phyloP scores from a whole-genome alignment of 495 filamentous ascomycete genomes.

The Delitschia confertaspora region DNA sequence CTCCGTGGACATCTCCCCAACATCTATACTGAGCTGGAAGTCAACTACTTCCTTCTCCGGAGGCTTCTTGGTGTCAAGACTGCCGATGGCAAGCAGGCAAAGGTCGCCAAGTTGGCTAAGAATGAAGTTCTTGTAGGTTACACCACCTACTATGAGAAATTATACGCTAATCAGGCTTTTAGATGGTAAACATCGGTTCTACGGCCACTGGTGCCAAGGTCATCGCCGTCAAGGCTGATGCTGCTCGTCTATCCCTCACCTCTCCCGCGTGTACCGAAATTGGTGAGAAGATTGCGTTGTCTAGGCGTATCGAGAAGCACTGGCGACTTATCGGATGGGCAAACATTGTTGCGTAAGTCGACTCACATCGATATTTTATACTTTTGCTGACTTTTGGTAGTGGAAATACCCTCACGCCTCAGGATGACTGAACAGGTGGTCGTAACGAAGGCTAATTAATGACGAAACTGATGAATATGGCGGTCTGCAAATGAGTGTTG shows the following conservation, averaged over 20 bases:
- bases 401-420: constrained; percentile 21
- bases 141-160: not conserved
- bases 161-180: not conserved
- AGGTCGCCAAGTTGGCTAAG: constrained; percentile 95
- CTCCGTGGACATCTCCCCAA: constrained; percentile 82
- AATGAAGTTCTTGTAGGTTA: constrained; percentile 67
- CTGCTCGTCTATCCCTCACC: constrained; percentile 80
- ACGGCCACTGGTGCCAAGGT: constrained; percentile 92
- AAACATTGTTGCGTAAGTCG: constrained; percentile 68
- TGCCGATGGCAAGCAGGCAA: constrained; percentile 96
- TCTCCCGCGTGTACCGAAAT: constrained; percentile 87
- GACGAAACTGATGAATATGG: no score
- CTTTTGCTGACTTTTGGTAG: constrained; percentile 7
- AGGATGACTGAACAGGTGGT: constrained; percentile 12
- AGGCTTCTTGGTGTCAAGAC: constrained; percentile 93
- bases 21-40: constrained; percentile 95
- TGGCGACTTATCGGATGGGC: constrained; percentile 62
- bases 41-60: constrained; percentile 96
- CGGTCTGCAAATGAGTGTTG: no score
- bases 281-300: constrained; percentile 95
- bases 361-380: not conserved
- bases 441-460: no score
- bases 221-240: constrained; percentile 90
- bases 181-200: constrained; percentile 97
- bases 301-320: constrained; percentile 95